Evolutionary conservation across 108 stramenopile species (phyloP), one percentile per base, ranked within the genome.

Genomic region (Nitzschia sp.): DNA sequence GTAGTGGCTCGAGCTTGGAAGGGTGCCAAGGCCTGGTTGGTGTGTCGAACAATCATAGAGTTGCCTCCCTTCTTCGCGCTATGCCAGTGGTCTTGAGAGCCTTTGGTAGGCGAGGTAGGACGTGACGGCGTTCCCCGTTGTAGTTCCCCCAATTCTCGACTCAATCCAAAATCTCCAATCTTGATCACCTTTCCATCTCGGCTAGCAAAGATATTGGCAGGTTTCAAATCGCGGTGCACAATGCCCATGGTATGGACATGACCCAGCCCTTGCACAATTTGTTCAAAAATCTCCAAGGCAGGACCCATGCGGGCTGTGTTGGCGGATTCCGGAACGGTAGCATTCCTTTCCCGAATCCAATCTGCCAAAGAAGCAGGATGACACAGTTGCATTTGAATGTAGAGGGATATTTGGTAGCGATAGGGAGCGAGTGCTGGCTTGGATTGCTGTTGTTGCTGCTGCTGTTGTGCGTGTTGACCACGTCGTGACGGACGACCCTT

Each of bases 361-460:
- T 95, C 93, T 50, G 87, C 87, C 37, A 95, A 76, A 5, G 93
- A 94, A 17, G 69, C 73, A 8, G 91, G 78, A 37, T 83, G 81
- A 71, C 96, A 97, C 6, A 95, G 84, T 59, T 92, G 84, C 96
- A 97, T 97, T 75, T 97, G 96, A 44, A 97, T 95, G 67, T 82
- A 97, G 6, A 97, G 75, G 37, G 82, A 88, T 44, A 91, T 92
- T 62, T 85, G 86, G 70, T 96, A 95, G 48, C 80, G 86, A 72
- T 91, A 90, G 8, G 34, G 51, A 15, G 9, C 15, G 21, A 20
- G 37, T 29, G 54, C 39, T 24, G 63, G 44, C 8, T 51, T 63
- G 14, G 17, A 19, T 58, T 44, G 51, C n/a, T 41, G 53, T 34
- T 62, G 8, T 1, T 41, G 42, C 15, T 57, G 55, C 39, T 38